Conservation (phyloP, 164 flowering plant genomes). For the Hamamelis virginiana region DNA sequence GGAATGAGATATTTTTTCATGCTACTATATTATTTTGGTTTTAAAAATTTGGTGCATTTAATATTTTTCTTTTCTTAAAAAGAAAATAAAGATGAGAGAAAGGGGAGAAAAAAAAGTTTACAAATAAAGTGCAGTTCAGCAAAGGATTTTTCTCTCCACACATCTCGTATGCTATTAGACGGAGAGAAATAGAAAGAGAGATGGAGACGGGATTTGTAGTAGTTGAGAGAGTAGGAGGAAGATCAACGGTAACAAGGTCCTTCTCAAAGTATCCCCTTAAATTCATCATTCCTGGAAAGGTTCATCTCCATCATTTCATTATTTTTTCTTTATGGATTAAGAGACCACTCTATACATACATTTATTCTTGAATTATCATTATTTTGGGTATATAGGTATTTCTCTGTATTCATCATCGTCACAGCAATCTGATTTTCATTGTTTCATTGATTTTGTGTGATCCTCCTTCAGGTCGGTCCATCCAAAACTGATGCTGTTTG, state of each 20-base stretch:
- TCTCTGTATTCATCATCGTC: not conserved
- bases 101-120: no score
- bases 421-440: not conserved
- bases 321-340: not conserved
- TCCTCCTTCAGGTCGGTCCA: constrained; percentile 57
- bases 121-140: no score
- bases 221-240: constrained; percentile 66
- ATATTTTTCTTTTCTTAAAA: no score
- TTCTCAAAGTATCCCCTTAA: constrained; percentile 92
- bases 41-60: no score
- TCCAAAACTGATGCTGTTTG: constrained; percentile 75
- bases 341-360: no score
- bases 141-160: no score
- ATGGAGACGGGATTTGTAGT: constrained; percentile 58
- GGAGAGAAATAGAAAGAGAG: constrained; percentile 15
- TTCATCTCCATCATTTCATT: constrained; percentile 8
- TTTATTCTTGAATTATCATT: no score
- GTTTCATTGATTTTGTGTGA: not conserved
- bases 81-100: no score
- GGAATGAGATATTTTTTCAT: no score
- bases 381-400: no score
- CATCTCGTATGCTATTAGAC: no score
- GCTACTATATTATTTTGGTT: no score
- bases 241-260: constrained; percentile 72
- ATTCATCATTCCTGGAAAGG: constrained; percentile 86